phyloP scores from a whole-genome alignment of 176 grass and related monocot species.

The Dendrocalamus sinicus region DNA sequence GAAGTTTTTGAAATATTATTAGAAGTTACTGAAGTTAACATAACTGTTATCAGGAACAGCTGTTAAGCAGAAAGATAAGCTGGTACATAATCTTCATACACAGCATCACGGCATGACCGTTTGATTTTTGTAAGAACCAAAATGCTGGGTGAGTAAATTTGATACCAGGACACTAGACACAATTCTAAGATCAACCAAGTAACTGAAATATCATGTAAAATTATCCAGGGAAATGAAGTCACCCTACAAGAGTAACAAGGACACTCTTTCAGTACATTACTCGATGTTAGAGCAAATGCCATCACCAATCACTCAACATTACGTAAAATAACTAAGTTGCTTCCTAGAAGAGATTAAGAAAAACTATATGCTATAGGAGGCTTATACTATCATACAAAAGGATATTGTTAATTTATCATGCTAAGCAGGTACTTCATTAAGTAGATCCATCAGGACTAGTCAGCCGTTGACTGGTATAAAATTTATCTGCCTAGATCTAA shows the following conservation, averaged over 20 bases:
- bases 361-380: conserved; percentile 1
- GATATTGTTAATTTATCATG: neutral
- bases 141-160: neutral
- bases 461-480: conserved; percentile 35
- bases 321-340: neutral
- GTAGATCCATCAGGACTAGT: conserved; percentile 16
- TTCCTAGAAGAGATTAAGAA: conserved; percentile 1
- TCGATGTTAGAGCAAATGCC: neutral
- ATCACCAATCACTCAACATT: neutral
- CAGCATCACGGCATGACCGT: neutral
- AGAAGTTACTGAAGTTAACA: neutral
- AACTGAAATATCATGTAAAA: neutral
- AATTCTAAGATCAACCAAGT: neutral
- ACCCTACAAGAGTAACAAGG: conserved; percentile 2
- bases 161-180: neutral
- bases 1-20: neutral
- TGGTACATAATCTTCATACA: neutral
- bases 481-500: conserved; percentile 31
- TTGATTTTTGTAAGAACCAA: conserved; percentile 10
- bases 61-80: conserved; percentile 3
- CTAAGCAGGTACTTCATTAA: conserved; percentile 11
- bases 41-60: neutral
- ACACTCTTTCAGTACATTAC: neutral
- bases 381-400: neutral
- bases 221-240: neutral